phyloP scores from a whole-genome alignment of 768 basidiomycete genomes.

The Podaxis pistillaris region DNA sequence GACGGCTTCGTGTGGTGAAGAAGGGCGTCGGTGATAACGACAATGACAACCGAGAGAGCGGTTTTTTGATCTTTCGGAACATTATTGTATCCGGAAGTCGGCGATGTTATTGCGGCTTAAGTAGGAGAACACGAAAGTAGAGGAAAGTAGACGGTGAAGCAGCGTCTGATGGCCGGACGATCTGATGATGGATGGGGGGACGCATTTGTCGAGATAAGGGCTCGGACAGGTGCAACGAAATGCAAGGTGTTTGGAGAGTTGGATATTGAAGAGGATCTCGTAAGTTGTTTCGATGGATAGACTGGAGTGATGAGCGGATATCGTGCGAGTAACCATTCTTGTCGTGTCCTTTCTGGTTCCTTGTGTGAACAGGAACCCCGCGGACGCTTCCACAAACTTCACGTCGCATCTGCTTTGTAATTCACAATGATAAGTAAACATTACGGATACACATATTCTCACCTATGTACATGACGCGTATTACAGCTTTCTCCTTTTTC shows the following conservation, averaged over 20 bases:
- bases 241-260: conserved; percentile 24
- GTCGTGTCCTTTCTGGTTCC: neutral
- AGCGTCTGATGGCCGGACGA: conserved; percentile 18
- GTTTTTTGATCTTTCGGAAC: neutral
- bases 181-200: conserved; percentile 13
- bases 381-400: neutral
- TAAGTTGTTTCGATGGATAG: conserved; percentile 28
- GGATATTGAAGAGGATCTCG: conserved; percentile 26
- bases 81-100: conserved; percentile 7
- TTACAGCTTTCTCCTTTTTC: conserved; percentile 47
- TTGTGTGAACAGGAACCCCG: neutral
- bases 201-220: conserved; percentile 26
- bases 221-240: conserved; percentile 20
- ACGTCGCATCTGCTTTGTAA: neutral
- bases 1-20: conserved; percentile 16
- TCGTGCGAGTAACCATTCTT: conserved; percentile 8
- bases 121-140: conserved; percentile 19
- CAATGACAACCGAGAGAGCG: conserved; percentile 13
- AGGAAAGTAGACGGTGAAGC: conserved; percentile 22
- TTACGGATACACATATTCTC: neutral
- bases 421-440: neutral
- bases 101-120: neutral
- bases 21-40: conserved; percentile 16
- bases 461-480: conserved; percentile 5
- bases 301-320: conserved; percentile 18